Conservation (phyloP, 179 eudicot genomes). For the Spergularia azorica region DNA sequence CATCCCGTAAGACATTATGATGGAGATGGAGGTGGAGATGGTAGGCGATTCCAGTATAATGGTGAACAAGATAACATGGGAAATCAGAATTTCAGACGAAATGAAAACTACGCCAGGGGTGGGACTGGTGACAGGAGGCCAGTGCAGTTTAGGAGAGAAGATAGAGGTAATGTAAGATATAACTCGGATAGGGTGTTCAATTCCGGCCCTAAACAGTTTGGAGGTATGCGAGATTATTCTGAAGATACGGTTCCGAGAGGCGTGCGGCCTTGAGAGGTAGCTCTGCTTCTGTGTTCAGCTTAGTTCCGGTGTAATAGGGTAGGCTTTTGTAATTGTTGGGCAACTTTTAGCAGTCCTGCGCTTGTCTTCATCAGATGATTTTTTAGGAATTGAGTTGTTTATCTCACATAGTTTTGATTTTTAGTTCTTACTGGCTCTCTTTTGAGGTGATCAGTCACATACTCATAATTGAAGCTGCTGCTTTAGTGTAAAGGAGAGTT, state of each 20-base stretch:
- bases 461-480: not conserved
- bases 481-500: not conserved
- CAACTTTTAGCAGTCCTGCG: not conserved
- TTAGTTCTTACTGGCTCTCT: not conserved
- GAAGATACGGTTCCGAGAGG: conserved; percentile 32
- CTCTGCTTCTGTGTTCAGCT: not conserved
- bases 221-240: conserved; percentile 35
- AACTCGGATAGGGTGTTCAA: conserved; percentile 31
- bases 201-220: conserved; percentile 31
- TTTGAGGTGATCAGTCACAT: not conserved
- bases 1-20: conserved; percentile 42
- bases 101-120: conserved; percentile 23
- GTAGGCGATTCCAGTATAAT: conserved; percentile 45
- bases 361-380: not conserved
- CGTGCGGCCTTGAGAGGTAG: conserved; percentile 17
- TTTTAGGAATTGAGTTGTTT: not conserved
- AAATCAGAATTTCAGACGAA: conserved; percentile 28
- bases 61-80: conserved; percentile 37
- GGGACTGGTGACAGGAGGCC: conserved; percentile 42
- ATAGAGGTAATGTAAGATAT: conserved; percentile 29
- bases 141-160: conserved; percentile 42
- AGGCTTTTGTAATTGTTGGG: not conserved
- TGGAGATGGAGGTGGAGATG: conserved; percentile 34
- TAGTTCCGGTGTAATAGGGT: not conserved
- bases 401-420: not conserved